Conservation (phyloP, 2,329 filamentous ascomycete genomes). For the Aureobasidium leucospermi region DNA sequence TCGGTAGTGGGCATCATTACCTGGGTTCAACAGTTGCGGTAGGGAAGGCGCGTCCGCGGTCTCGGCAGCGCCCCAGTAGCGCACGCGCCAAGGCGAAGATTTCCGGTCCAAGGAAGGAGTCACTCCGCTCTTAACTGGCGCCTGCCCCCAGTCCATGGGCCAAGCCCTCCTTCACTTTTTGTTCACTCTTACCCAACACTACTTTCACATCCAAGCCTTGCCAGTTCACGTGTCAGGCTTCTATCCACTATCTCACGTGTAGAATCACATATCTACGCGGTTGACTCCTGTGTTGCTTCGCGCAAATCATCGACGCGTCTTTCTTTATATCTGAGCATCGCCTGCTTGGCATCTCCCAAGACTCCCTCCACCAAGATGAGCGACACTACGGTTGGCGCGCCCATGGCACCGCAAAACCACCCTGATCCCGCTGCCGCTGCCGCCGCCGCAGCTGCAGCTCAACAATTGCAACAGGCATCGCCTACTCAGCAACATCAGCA, state of each 20-base stretch:
- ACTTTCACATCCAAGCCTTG: not conserved
- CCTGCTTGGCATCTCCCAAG: not conserved
- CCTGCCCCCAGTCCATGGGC: not conserved
- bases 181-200: not conserved
- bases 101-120: too few species aligned
- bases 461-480: constrained; percentile 10
- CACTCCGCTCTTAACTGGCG: not conserved
- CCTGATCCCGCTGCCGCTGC: constrained; percentile 6
- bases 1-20: too few species aligned
- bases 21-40: too few species aligned
- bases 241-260: not conserved
- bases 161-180: not conserved
- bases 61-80: too few species aligned
- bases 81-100: too few species aligned
- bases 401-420: constrained; percentile 1
- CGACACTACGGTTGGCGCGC: not conserved
- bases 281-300: not conserved
- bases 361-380: not conserved
- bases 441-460: constrained; percentile 8
- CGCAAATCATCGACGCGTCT: constrained; percentile 1
- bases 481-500: constrained; percentile 8
- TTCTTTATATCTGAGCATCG: not conserved
- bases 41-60: too few species aligned
- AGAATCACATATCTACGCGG: not conserved
- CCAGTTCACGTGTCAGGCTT: not conserved